A percentile compares a stretch with the other conserved stretches of the same genome.
Evolutionary conservation across 2,329 filamentous ascomycete species (phyloP).

Genomic region (Penicillium expansum): DNA sequence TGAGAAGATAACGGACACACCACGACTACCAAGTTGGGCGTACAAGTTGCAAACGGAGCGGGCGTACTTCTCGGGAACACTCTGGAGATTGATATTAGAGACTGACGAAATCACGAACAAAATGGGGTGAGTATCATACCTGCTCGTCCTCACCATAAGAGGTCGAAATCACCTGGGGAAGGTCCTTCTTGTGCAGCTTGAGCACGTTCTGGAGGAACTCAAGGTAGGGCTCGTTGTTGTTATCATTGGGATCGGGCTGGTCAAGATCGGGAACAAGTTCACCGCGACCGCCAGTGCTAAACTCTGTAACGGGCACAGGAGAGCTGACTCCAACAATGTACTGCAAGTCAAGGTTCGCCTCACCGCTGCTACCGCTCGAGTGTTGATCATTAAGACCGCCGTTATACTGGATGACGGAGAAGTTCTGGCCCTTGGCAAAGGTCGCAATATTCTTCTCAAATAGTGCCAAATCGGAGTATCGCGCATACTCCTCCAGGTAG

Average conservation of each 20-base stretch:
- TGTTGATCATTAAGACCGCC: slow-evolving; percentile 41
- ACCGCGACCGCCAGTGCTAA: slow-evolving; percentile 49
- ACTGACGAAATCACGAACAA: background rate
- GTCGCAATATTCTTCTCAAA: slow-evolving; percentile 44
- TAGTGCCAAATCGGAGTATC: slow-evolving; percentile 45
- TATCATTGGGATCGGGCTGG: slow-evolving; percentile 41
- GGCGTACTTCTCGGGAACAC: slow-evolving; percentile 38
- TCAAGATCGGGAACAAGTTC: slow-evolving; percentile 49
- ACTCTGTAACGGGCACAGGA: slow-evolving; percentile 47
- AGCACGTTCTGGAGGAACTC: slow-evolving; percentile 36
- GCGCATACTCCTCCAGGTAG: slow-evolving; percentile 51
- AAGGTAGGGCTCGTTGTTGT: slow-evolving; percentile 49
- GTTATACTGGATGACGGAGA: slow-evolving; percentile 44
- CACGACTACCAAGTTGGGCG: slow-evolving; percentile 52
- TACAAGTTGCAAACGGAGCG: slow-evolving; percentile 43
- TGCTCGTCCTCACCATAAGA: slow-evolving; percentile 45
- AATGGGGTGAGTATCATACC: slow-evolving; percentile 16
- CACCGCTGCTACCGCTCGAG: slow-evolving; percentile 41
- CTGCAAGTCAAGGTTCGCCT: slow-evolving; percentile 53
- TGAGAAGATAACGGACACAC: slow-evolving; percentile 49
- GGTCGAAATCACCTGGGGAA: slow-evolving; percentile 41
- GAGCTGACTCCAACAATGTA: slow-evolving; percentile 48
- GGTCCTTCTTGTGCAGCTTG: slow-evolving; percentile 27
- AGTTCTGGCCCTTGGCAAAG: slow-evolving; percentile 43
- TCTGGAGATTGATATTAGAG: slow-evolving; percentile 17